Conservation (phyloP, 495 filamentous ascomycete species). For the Wilcoxina mikolae region DNA sequence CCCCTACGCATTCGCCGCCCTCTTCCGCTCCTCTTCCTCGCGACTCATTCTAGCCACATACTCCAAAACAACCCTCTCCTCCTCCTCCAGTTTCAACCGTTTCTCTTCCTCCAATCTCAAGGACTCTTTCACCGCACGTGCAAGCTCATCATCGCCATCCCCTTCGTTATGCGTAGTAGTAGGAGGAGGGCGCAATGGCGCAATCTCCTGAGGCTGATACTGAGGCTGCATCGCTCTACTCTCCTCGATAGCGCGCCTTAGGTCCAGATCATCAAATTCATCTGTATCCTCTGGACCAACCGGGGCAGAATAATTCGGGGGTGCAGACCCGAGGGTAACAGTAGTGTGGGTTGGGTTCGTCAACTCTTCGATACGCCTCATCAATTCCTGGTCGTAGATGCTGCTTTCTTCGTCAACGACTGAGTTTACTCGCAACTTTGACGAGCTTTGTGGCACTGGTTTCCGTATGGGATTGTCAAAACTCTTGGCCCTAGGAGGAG, state of each 20-base stretch:
- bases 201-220: too few species aligned
- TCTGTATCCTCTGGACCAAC: too few species aligned
- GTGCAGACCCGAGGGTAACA: too few species aligned
- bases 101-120: slow-evolving; percentile 1
- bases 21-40: slow-evolving; percentile 2
- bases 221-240: too few species aligned
- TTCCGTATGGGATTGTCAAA: background rate
- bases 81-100: background rate
- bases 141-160: slow-evolving; percentile 2
- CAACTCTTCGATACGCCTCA: background rate
- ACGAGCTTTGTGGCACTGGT: too few species aligned
- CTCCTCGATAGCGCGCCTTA: too few species aligned
- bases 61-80: slow-evolving; percentile 14
- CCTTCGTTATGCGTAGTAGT: too few species aligned
- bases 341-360: background rate
- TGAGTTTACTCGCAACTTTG: too few species aligned
- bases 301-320: too few species aligned
- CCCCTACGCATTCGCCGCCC: too few species aligned
- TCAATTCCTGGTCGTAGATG: slow-evolving; percentile 1
- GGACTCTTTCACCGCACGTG: background rate
- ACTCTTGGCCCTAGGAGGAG: background rate
- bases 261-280: too few species aligned
- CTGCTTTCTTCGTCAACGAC: background rate
- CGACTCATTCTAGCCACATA: background rate
- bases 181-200: too few species aligned